Base-by-base conservation (phyloP, 2,329 filamentous ascomycete species). In the Nemania diffusa region DNA sequence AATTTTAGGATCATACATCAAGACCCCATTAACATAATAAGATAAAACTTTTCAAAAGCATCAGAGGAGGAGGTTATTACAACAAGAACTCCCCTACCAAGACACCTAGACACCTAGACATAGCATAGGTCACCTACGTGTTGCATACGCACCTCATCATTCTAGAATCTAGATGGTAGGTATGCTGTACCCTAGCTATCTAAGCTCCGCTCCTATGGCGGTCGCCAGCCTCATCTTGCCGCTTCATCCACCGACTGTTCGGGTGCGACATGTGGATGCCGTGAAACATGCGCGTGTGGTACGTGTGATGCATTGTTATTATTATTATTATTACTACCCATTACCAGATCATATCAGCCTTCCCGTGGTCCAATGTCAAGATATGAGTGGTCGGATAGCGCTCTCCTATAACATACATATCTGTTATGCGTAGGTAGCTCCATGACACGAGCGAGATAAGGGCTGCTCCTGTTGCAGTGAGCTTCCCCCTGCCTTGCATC, bases 401-500 rank as follows among this genome's bases (percentile, higher is more conserved):
- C 50, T 53, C 50, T 32, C 27, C 50, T 60, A 29, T 13, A 57
- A 57, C 51, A 17, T 37, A 50, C 42, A n/a, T n/a, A n/a, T n/a
- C n/a, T n/a, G n/a, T n/a, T n/a, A n/a, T n/a, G n/a, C n/a, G n/a
- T n/a, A n/a, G n/a, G 57, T 48, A 61, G 27, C 24, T 55, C 22
- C 46, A 58, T 60, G 55, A 57, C 57, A 66, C 62, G 42, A 65
- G 63, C 62, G 42, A 65, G 63, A 66, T 62, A 58, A 62, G 62
- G 65, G 62, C 65, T 65, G 62, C 57, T 58, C 50, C 53, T 62
- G 48, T 52, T 57, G 64, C 55, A 64, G n/a, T 15, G 26, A 61
- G 46, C 57, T 44, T 64, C 56, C 57, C 29, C 34, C 61, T 11
- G 56, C 22, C 57, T 62, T 56, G 62, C 66, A 46, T 62, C 13